These are phyloP conservation scores for Microcyclosporella mali DNA, from an alignment of 2,329 filamentous ascomycete species.

Conservation along the genomic window DNA sequence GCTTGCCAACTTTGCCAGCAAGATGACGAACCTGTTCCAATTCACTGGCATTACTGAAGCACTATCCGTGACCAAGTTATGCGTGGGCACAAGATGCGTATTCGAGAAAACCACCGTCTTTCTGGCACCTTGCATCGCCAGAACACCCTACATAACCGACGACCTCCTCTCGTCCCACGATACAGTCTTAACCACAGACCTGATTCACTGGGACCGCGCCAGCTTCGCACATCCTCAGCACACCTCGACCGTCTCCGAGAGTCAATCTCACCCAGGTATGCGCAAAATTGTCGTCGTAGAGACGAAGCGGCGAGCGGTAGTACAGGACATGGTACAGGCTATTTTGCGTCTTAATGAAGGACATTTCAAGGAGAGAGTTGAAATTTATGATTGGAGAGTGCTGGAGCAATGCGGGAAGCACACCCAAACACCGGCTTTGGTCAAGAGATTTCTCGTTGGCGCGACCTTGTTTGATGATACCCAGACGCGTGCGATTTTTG, in stretches of 20 bases:
- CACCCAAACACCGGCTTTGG: conserved; percentile 10
- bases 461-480: conserved; percentile 25
- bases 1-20: conserved; percentile 4
- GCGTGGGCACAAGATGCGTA: conserved; percentile 15
- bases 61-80: conserved; percentile 1
- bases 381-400: conserved; percentile 30
- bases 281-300: conserved; percentile 32
- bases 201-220: conserved; percentile 30
- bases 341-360: conserved; percentile 22
- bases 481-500: conserved; percentile 18
- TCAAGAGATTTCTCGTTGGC: conserved; percentile 23
- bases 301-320: conserved; percentile 15
- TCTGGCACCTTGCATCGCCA: conserved; percentile 26
- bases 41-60: neutral
- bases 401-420: conserved; percentile 22
- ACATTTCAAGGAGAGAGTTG: conserved; percentile 23
- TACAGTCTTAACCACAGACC: conserved; percentile 3
- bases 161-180: conserved; percentile 24
- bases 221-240: conserved; percentile 18
- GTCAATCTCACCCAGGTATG: conserved; percentile 27
- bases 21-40: conserved; percentile 4
- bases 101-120: conserved; percentile 21
- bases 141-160: conserved; percentile 25
- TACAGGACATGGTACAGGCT: conserved; percentile 12
- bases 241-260: conserved; percentile 26